A percentile compares a stretch with the other conserved stretches of the same genome.
Conservation (phyloP, 1,139 yeast species). For the Lodderomyces margitis region DNA sequence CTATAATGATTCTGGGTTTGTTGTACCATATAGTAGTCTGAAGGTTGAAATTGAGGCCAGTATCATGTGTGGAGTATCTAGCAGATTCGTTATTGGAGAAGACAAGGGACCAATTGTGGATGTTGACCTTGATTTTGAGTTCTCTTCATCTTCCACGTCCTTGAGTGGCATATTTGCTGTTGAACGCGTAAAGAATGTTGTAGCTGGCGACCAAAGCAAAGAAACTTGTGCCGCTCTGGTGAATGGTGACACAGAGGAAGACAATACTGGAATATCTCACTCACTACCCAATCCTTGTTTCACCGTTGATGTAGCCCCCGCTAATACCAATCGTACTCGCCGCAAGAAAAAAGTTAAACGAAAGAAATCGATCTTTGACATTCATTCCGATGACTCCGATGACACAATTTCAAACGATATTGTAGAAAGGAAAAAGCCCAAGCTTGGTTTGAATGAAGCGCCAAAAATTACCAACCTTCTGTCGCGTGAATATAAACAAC, state of each 20-base stretch:
- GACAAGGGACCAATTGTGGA: not conserved
- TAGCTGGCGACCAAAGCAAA: not conserved
- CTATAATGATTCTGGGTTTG: not conserved
- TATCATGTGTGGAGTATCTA: not conserved
- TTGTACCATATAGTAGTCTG: conserved; percentile 11
- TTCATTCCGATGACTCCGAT: conserved; percentile 1
- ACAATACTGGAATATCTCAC: not conserved
- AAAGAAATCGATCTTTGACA: not conserved
- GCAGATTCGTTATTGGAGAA: not conserved
- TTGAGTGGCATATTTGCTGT: not conserved
- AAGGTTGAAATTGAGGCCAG: conserved; percentile 23
- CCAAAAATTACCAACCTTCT: not conserved
- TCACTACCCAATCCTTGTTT: not conserved
- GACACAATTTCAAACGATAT: not conserved
- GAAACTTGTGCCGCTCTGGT: not conserved
- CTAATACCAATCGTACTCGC: not conserved
- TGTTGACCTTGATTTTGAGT: not conserved
- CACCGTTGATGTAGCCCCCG: not conserved
- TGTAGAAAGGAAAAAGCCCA: not conserved
- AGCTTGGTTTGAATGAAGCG: not conserved
- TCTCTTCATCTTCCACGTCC: not conserved
- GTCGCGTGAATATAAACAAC: not conserved
- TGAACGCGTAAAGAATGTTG: not conserved
- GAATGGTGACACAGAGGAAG: not conserved
- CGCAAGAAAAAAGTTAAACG: not conserved